phyloP scores from a whole-genome alignment of 345 rosid species.

The Aquilaria sinensis region DNA sequence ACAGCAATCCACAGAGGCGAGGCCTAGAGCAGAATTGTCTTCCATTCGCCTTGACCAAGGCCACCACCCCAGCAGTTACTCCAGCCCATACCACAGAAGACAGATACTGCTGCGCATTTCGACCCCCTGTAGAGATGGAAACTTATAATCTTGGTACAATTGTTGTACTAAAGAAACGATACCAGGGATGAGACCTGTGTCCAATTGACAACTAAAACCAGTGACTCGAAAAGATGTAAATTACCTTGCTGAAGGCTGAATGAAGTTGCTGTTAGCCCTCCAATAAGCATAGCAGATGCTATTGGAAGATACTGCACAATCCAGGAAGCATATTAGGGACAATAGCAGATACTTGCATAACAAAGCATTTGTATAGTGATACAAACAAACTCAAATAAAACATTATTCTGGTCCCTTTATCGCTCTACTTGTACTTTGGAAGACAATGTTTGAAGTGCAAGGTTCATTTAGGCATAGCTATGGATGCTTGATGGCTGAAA shows the following conservation, averaged over 20 bases:
- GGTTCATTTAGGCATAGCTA: neutral
- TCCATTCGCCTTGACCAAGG: conserved; percentile 78
- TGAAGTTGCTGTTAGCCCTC: conserved; percentile 81
- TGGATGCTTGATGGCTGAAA: neutral
- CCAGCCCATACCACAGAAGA: conserved; percentile 78
- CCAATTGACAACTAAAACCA: neutral
- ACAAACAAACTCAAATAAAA: neutral
- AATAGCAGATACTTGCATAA: neutral
- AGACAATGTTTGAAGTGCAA: too few species aligned
- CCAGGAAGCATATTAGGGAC: neutral
- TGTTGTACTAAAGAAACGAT: too few species aligned
- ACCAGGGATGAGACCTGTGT: too few species aligned
- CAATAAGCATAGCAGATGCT: conserved; percentile 84
- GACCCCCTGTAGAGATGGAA: conserved; percentile 41
- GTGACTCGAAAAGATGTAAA: neutral
- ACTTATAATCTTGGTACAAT: neutral
- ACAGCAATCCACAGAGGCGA: conserved; percentile 80
- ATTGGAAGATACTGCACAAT: conserved; percentile 80
- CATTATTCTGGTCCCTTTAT: neutral
- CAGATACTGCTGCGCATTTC: conserved; percentile 65
- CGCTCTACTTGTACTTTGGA: too few species aligned
- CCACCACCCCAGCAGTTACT: conserved; percentile 82
- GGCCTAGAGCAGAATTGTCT: conserved; percentile 90
- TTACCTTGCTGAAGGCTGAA: conserved; percentile 87
- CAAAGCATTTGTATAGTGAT: neutral